Evolutionary conservation across 2,329 filamentous ascomycete genomes (phyloP).

Genomic region (Cladophialophora psammophila): DNA sequence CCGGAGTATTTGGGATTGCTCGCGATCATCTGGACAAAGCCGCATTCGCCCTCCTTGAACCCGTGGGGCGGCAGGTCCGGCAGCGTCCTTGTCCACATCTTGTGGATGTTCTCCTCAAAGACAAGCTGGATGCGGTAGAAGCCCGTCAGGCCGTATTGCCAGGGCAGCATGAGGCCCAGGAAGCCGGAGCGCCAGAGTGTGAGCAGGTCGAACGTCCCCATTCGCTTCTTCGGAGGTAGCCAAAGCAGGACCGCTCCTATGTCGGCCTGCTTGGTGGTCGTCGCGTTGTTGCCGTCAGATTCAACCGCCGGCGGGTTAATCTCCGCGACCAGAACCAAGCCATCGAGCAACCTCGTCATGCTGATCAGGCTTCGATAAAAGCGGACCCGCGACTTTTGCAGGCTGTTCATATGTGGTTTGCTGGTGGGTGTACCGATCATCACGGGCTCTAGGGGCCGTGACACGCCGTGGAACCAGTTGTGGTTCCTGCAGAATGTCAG

Average conservation of each 20-base stretch:
- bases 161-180: constrained; percentile 25
- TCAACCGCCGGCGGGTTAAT: neutral
- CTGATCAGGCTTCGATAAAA: constrained; percentile 31
- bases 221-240: constrained; percentile 26
- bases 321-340: constrained; percentile 28
- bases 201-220: constrained; percentile 19
- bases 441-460: constrained; percentile 25
- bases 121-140: constrained; percentile 28
- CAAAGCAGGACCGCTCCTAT: constrained; percentile 32
- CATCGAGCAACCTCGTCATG: constrained; percentile 23
- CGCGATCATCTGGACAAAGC: constrained; percentile 34
- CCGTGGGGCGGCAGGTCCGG: constrained; percentile 23
- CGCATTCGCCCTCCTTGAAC: constrained; percentile 24
- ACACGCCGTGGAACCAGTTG: constrained; percentile 34
- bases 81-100: constrained; percentile 28
- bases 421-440: constrained; percentile 14
- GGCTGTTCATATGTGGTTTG: constrained; percentile 23
- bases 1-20: constrained; percentile 27
- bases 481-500: constrained; percentile 30
- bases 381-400: constrained; percentile 26
- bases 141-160: constrained; percentile 31
- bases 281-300: neutral
- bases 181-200: constrained; percentile 28
- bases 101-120: constrained; percentile 31
- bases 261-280: constrained; percentile 7